Evolutionary conservation across 2,329 filamentous ascomycete species (phyloP).

Genomic region (Sarocladiaceae sp.): DNA sequence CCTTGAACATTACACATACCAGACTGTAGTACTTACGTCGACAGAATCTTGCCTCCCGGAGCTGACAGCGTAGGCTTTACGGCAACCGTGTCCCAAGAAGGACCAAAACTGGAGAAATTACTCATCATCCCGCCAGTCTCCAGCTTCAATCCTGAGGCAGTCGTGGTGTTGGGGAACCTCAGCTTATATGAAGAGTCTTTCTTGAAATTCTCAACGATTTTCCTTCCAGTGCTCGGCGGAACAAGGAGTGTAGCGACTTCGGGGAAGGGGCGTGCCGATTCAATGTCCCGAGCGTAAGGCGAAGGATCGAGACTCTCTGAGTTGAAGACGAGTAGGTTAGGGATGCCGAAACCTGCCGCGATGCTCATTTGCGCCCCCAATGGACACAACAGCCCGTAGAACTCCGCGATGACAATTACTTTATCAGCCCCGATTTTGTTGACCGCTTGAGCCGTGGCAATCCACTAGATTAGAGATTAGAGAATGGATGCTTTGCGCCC

Average conservation of each 20-base stretch:
- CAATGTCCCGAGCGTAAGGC: background rate
- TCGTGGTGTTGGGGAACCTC: background rate
- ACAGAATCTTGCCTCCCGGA: background rate
- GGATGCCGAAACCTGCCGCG: background rate
- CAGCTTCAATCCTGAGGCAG: background rate
- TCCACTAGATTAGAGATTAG: background rate
- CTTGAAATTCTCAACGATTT: background rate
- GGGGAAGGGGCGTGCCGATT: background rate
- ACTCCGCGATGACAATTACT: background rate
- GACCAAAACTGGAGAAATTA: background rate
- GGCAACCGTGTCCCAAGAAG: background rate
- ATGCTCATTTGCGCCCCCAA: background rate
- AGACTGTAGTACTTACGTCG: background rate
- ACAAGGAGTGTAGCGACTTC: background rate
- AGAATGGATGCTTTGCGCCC: no score
- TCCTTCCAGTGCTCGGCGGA: background rate
- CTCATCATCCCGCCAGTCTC: background rate
- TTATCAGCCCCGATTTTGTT: background rate
- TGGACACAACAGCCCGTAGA: background rate
- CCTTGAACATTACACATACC: background rate
- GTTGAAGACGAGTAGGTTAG: background rate
- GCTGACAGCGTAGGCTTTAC: background rate
- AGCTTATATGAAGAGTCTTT: background rate
- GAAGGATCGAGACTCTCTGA: background rate
- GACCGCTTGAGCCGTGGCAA: background rate